Base-by-base conservation (phyloP, 2,329 filamentous ascomycete genomes). In the Monosporascus sp. region DNA sequence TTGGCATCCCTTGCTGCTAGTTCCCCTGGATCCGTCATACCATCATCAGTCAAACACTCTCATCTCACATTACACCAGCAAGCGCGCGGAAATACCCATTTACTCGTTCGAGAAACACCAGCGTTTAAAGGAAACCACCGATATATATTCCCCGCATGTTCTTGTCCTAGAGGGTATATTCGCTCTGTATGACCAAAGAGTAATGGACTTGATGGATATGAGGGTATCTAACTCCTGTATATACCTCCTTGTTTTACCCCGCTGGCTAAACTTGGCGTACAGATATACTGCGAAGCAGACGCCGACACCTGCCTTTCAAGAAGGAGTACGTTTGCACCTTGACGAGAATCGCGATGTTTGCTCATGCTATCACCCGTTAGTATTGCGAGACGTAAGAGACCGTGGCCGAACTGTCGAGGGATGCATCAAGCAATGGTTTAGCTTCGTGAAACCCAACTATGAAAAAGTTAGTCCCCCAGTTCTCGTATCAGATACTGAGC, bases 371-470 rank as follows among this genome's bases (percentile, higher is more conserved):
- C 51, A 61, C 37, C 4, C 16, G 16, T 1, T 57, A 91, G 88
- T 95, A 61, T 76, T 91, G 38, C 88, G 94, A 65, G 94, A 99
- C 72, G 90, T 97, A 22, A 84, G 84, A 63, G 90, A 96, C 64
- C 85, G 94, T 64, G 93, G 90, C 3, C 83, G 94, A 66, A 93
- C 96, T 65, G 88, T 97, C 53, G 89, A 97, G 67, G 94, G 94
- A 41, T 93, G 92, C 65, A 92, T 99, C 70, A 97, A 97, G 72
- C 94, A 99, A 70, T 99, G 94, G 94, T 97, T 97, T 69, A 77
- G 76, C 11, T 99, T 89, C 68, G 94, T 99, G 44, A 99, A 99
- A 72, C 94, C 94, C 3, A 97, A 97, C 66, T 97, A 95, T 64
- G 88, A 93, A 70, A 90, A 88, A 72, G 81, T 80, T 66, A 52